A percentile compares a stretch with the other conserved stretches of the same genome.
Conservation (phyloP, 1,284 basidiomycete species). For the Naganishia liquefaciens region DNA sequence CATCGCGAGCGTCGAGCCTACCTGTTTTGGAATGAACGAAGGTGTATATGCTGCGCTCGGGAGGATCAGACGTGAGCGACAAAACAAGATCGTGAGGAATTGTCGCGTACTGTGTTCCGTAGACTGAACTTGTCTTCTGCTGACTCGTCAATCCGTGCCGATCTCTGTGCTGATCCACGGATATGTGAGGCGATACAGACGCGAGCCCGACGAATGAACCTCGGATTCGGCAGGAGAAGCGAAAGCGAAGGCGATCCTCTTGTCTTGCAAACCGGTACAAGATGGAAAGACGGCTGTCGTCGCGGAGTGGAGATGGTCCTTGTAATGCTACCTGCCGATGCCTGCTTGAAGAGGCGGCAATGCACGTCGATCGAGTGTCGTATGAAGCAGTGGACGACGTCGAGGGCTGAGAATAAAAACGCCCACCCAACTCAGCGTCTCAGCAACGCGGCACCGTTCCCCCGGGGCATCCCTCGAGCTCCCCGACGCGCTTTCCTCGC, state of each 20-base stretch:
- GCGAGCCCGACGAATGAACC: background rate
- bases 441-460: background rate
- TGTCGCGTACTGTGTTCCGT: background rate
- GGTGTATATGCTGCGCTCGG: too few species aligned
- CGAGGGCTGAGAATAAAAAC: too few species aligned
- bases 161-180: background rate
- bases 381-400: too few species aligned
- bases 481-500: slow-evolving; percentile 7
- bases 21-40: slow-evolving; percentile 9
- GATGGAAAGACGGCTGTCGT: background rate
- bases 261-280: slow-evolving; percentile 27
- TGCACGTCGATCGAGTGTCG: background rate
- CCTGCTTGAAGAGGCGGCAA: background rate
- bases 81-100: background rate
- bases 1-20: background rate
- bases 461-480: background rate
- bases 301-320: background rate
- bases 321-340: background rate
- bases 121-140: too few species aligned
- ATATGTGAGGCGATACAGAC: background rate
- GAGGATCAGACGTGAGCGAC: too few species aligned
- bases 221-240: slow-evolving; percentile 7
- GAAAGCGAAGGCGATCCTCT: background rate
- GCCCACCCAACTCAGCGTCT: background rate
- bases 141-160: too few species aligned